phyloP scores from a whole-genome alignment of 148 eudicot species.

The Vaccinium macrocarpon region DNA sequence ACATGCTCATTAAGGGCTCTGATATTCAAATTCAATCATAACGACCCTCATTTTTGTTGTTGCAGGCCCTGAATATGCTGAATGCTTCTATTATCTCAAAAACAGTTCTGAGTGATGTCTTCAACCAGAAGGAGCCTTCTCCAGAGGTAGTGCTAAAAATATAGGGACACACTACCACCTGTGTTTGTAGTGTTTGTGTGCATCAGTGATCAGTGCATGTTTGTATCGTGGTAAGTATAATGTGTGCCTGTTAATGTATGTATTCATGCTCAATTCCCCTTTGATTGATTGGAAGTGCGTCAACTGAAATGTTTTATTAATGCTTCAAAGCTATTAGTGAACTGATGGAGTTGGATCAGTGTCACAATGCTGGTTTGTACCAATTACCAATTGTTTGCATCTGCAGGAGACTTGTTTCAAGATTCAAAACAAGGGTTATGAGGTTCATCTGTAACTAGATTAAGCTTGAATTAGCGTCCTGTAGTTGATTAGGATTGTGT shows the following conservation, averaged over 20 bases:
- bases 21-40: background rate
- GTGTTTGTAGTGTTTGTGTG: background rate
- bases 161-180: too few species aligned
- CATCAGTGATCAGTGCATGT: background rate
- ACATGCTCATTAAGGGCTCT: constrained; percentile 4
- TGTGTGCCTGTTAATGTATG: background rate
- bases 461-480: background rate
- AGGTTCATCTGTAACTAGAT: background rate
- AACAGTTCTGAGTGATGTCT: constrained; percentile 11
- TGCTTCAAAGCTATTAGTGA: background rate
- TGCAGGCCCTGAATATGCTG: constrained; percentile 10
- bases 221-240: background rate
- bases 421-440: background rate
- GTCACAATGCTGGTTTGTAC: background rate
- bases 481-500: background rate
- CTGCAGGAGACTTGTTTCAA: background rate
- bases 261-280: background rate
- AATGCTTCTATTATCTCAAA: constrained; percentile 6
- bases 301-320: background rate
- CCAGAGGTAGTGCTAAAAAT: background rate
- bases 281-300: background rate
- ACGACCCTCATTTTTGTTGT: background rate
- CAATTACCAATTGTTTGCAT: background rate
- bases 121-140: background rate
- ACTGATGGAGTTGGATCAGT: background rate